Evolutionary conservation across 139 green algal species (phyloP).

Genomic region (Chlamydomonas applanata): DNA sequence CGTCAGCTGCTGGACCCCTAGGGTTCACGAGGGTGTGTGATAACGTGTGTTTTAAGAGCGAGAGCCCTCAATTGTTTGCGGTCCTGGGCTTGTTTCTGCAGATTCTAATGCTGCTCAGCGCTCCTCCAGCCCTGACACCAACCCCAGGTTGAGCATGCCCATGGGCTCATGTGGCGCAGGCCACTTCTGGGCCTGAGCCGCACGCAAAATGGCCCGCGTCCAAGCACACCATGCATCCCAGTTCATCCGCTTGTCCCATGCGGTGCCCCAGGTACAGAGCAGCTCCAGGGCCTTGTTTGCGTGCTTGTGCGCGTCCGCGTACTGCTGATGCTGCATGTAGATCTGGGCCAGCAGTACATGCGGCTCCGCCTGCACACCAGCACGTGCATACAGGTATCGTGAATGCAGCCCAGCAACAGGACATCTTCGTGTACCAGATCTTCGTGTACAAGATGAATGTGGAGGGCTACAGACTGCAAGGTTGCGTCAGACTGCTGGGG

Average conservation of each 20-base stretch:
- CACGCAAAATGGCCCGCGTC: background rate
- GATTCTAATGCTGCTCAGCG: too few species aligned
- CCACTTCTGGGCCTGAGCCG: background rate
- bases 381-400: too few species aligned
- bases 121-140: background rate
- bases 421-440: too few species aligned
- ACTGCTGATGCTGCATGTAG: background rate
- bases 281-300: slow-evolving; percentile 3
- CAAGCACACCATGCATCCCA: slow-evolving; percentile 7
- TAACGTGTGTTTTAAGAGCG: too few species aligned
- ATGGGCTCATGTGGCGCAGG: background rate
- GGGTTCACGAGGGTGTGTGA: too few species aligned
- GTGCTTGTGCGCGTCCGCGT: background rate
- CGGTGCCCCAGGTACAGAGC: background rate
- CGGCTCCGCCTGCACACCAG: background rate
- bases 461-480: too few species aligned
- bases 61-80: too few species aligned
- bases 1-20: too few species aligned
- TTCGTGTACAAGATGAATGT: too few species aligned
- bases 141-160: slow-evolving; percentile 9
- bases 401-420: too few species aligned
- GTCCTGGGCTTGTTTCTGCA: too few species aligned
- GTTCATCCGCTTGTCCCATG: slow-evolving; percentile 7
- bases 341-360: slow-evolving; percentile 7
- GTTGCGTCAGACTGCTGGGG: too few species aligned